These are phyloP conservation scores for Hyaloperonospora brassicae DNA, from an alignment of 352 stramenopile species.

Conservation along the genomic window DNA sequence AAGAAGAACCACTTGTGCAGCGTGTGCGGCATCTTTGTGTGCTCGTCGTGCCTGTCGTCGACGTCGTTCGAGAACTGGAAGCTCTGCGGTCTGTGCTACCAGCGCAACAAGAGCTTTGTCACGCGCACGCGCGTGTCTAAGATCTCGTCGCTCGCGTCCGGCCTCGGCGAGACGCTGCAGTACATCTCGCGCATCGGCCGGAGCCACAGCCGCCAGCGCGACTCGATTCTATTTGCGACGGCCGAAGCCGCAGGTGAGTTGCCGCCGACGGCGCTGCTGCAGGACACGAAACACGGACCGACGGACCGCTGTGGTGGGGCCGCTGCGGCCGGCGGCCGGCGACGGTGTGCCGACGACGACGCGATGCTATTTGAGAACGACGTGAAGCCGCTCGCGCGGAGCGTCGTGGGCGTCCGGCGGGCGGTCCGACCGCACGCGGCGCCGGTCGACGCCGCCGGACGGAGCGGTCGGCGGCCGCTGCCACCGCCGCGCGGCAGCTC, in stretches of 20 bases:
- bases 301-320: slow-evolving; percentile 9
- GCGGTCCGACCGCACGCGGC: slow-evolving; percentile 2
- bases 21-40: slow-evolving; percentile 57
- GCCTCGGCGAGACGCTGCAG: slow-evolving; percentile 25
- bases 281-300: slow-evolving; percentile 25
- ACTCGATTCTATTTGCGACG: slow-evolving; percentile 35
- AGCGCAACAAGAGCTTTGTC: slow-evolving; percentile 53
- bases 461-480: no score
- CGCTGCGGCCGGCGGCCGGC: slow-evolving; percentile 12
- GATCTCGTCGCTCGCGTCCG: slow-evolving; percentile 35
- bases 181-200: slow-evolving; percentile 31
- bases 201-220: slow-evolving; percentile 32
- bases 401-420: slow-evolving; percentile 27
- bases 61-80: slow-evolving; percentile 63
- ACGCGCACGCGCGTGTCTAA: slow-evolving; percentile 47
- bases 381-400: slow-evolving; percentile 26
- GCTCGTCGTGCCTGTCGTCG: slow-evolving; percentile 43
- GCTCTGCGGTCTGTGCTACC: slow-evolving; percentile 52
- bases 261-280: slow-evolving; percentile 16
- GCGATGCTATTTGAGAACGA: slow-evolving; percentile 25
- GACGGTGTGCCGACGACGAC: slow-evolving; percentile 21
- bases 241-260: slow-evolving; percentile 26
- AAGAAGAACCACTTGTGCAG: slow-evolving; percentile 60
- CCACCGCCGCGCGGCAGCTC: slow-evolving; percentile 2
- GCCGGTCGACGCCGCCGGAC: no score